A percentile compares a stretch with the other conserved stretches of the same genome.
These are phyloP conservation scores for Cydonia oblonga DNA, from an alignment of 331 rosid species.

Conservation along the genomic window DNA sequence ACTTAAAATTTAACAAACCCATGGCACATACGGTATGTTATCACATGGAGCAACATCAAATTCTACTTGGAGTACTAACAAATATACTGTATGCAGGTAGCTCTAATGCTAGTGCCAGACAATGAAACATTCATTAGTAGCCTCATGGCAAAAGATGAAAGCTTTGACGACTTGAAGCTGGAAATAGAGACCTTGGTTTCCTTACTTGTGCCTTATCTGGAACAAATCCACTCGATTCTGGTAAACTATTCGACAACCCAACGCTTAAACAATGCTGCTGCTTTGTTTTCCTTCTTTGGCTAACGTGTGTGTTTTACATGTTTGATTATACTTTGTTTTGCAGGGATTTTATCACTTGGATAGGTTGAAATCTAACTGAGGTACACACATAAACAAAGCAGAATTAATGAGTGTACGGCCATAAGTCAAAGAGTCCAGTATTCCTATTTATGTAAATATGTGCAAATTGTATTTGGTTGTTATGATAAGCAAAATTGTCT, in stretches of 20 bases:
- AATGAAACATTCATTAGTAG: conserved; percentile 38
- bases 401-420: background rate
- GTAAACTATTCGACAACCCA: conserved; percentile 22
- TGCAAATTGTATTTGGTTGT: background rate
- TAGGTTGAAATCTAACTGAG: conserved; percentile 49
- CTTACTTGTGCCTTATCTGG: conserved; percentile 54
- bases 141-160: conserved; percentile 52
- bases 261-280: background rate
- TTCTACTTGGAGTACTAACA: conserved; percentile 5
- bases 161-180: conserved; percentile 38
- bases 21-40: too few relatives aligned
- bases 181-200: conserved; percentile 51
- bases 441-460: background rate
- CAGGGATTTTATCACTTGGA: conserved; percentile 69
- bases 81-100: conserved; percentile 41
- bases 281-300: background rate
- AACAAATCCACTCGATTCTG: conserved; percentile 51
- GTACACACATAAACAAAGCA: background rate
- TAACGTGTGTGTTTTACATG: background rate
- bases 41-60: background rate
- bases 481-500: background rate
- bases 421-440: background rate
- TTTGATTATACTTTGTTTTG: conserved; percentile 6
- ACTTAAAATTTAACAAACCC: too few relatives aligned
- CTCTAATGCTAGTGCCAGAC: conserved; percentile 66